Percentiles rank a stretch among this genome's conserved stretches.
phyloP scores from a whole-genome alignment of 2,329 filamentous ascomycete genomes.

The Penicillium sclerotiorum region DNA sequence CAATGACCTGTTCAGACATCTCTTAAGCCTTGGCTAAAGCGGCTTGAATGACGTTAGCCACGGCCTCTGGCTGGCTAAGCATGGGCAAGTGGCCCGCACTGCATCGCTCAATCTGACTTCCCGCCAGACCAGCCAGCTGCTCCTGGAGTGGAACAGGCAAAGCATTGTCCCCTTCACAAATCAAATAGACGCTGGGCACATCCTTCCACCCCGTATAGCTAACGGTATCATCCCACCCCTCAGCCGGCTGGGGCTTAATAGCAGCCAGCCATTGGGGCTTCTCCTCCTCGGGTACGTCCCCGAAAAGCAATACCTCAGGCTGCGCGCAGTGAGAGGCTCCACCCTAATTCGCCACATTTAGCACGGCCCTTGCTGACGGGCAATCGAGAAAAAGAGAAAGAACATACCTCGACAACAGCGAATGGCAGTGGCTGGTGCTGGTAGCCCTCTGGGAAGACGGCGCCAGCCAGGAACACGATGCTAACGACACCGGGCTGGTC shows the following conservation, averaged over 20 bases:
- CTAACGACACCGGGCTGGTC: background rate
- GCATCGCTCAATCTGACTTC: background rate
- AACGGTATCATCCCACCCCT: background rate
- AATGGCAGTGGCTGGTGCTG: conserved; percentile 7
- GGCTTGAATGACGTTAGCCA: background rate
- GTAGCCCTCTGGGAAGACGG: conserved; percentile 1
- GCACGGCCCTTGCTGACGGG: background rate
- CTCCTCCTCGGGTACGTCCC: background rate
- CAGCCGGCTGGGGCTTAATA: background rate
- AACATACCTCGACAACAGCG: background rate
- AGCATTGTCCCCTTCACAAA: conserved; percentile 2
- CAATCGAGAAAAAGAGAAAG: background rate
- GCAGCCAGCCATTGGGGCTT: background rate
- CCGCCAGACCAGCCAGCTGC: background rate
- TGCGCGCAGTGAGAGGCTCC: conserved; percentile 3
- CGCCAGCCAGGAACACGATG: conserved; percentile 1
- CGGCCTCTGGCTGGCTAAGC: background rate
- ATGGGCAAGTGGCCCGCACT: conserved; percentile 1
- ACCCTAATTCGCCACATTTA: background rate
- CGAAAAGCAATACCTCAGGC: background rate
- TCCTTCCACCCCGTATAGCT: conserved; percentile 5
- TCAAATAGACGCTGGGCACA: conserved; percentile 3
- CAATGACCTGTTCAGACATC: too few species aligned
- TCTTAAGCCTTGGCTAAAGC: background rate
- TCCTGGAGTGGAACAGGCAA: conserved; percentile 1